Evolutionary conservation across 192 early-diverging fungal species (phyloP), one percentile per base, ranked within the genome.

Genomic region (Entophlyctis helioformis): DNA sequence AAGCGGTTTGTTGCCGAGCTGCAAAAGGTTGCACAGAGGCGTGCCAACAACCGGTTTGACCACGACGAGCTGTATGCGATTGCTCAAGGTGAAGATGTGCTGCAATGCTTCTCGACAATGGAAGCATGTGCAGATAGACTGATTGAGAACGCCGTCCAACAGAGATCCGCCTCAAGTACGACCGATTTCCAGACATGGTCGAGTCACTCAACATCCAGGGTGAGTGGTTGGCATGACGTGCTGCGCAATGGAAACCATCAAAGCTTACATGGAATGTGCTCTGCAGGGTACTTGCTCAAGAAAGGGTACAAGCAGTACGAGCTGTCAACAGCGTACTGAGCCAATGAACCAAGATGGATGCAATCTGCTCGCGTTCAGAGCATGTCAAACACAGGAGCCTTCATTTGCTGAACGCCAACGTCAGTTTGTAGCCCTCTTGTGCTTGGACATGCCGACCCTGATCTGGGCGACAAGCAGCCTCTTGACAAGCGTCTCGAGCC

Each of bases 161-260:
- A 43, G 62, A 72, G 28, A 65, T 78, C 49, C 46, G 62, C 37
- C 34, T 81, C 41, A 62, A 66, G 23, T 74, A 59, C 43, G 58
- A 54, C 4, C 74, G 75, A 39, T 83, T 87, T 48, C 64, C 66
- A 46, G 67, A 66, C n/a, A 60, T 87, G 39, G 41, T 87, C 3
- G 83, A 87, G 40, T 66, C 56, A 11, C 59, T 87, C 32, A 87
- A 87, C 65, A 72, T 80, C 47, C 79, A 87, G 45, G 76, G 63
- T 59, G 23, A 19, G 34, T 40, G n/a, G n/a, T n/a, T n/a, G n/a
- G n/a, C n/a, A n/a, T n/a, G n/a, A n/a, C n/a, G n/a, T 38, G 1
- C 29, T 1, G 16, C 21, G 21, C 13, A 2, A 9, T 27, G 19
- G 12, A 12, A 41, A 20, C n/a, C 12, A 13, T 11, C 21, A 13